phyloP scores from a whole-genome alignment of 2,329 filamentous ascomycete species.

The Xylariaceae sp. region DNA sequence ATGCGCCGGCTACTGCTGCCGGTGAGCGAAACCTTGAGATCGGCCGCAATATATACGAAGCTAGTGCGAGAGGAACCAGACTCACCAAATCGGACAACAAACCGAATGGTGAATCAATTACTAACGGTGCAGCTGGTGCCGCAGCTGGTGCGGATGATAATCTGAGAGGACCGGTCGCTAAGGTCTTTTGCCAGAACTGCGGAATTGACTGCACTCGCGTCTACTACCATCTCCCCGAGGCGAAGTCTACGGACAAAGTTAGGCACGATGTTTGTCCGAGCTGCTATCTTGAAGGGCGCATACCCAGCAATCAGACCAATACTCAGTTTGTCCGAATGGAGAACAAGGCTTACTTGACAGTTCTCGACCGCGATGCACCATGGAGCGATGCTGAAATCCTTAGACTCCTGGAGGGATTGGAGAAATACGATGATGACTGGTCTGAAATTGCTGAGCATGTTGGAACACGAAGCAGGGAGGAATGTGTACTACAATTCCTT shows the following conservation, averaged over 20 bases:
- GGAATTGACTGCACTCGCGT: slow-evolving; percentile 77
- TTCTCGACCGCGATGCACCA: slow-evolving; percentile 77
- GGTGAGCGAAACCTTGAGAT: slow-evolving; percentile 87
- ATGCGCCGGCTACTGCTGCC: slow-evolving; percentile 63
- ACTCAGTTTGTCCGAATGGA: slow-evolving; percentile 86
- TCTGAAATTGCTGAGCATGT: slow-evolving; percentile 88
- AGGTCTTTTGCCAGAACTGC: slow-evolving; percentile 84
- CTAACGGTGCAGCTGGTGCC: slow-evolving; percentile 58
- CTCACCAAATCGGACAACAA: slow-evolving; percentile 67
- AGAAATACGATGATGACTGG: slow-evolving; percentile 96
- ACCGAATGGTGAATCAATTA: slow-evolving; percentile 68
- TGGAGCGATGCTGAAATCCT: slow-evolving; percentile 91
- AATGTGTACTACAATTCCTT: slow-evolving; percentile 94
- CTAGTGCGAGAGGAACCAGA: slow-evolving; percentile 72
- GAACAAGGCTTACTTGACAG: slow-evolving; percentile 73
- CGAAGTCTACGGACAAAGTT: slow-evolving; percentile 55
- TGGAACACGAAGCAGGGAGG: slow-evolving; percentile 83
- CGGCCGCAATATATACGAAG: slow-evolving; percentile 91
- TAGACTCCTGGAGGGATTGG: slow-evolving; percentile 83
- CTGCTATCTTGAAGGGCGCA: slow-evolving; percentile 80
- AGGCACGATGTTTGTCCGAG: slow-evolving; percentile 89
- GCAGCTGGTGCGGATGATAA: slow-evolving; percentile 49
- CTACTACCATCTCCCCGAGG: slow-evolving; percentile 57
- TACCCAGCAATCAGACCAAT: slow-evolving; percentile 73
- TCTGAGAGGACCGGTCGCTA: slow-evolving; percentile 60